A percentile compares a stretch with the other conserved stretches of the same genome.
phyloP scores from a whole-genome alignment of 2,329 filamentous ascomycete genomes.

The Xylariaceae sp. region DNA sequence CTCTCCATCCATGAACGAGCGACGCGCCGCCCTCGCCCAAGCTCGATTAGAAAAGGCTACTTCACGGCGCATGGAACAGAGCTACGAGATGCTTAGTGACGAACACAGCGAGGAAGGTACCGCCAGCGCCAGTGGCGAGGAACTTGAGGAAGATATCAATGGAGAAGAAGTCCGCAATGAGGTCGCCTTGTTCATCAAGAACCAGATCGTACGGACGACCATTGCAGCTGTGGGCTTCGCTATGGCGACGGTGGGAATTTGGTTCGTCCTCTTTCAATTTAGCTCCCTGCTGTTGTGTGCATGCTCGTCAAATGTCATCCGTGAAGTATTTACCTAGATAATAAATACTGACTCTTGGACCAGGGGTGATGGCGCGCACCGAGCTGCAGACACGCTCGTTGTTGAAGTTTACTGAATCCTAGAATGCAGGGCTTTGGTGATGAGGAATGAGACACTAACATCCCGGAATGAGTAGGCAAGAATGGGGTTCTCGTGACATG shows the following conservation, averaged over 20 bases:
- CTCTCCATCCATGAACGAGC: conserved; percentile 25
- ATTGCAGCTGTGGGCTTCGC: conserved; percentile 56
- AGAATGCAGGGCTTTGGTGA: too few relatives aligned
- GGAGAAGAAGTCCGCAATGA: conserved; percentile 60
- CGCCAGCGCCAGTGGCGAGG: conserved; percentile 37
- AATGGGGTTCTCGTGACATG: too few relatives aligned
- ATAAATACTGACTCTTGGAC: too few relatives aligned
- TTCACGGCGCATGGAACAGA: conserved; percentile 60
- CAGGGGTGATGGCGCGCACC: too few relatives aligned
- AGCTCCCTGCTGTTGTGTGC: too few relatives aligned
- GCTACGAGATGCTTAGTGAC: conserved; percentile 65
- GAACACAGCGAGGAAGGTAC: conserved; percentile 49
- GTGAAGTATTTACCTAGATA: too few relatives aligned
- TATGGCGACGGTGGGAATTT: conserved; percentile 63
- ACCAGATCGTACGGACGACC: conserved; percentile 52
- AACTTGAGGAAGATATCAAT: conserved; percentile 49
- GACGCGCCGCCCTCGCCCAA: conserved; percentile 31
- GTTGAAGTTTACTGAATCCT: too few relatives aligned
- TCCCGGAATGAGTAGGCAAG: too few relatives aligned
- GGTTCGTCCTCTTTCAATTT: conserved; percentile 37
- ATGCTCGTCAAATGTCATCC: too few relatives aligned
- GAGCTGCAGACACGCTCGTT: too few relatives aligned
- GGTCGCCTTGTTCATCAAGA: conserved; percentile 54
- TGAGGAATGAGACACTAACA: too few relatives aligned
- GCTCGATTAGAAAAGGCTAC: conserved; percentile 30